These are phyloP conservation scores for Plasmodiophora brassicae DNA, from an alignment of 208 protist genomes.

Conservation along the genomic window DNA sequence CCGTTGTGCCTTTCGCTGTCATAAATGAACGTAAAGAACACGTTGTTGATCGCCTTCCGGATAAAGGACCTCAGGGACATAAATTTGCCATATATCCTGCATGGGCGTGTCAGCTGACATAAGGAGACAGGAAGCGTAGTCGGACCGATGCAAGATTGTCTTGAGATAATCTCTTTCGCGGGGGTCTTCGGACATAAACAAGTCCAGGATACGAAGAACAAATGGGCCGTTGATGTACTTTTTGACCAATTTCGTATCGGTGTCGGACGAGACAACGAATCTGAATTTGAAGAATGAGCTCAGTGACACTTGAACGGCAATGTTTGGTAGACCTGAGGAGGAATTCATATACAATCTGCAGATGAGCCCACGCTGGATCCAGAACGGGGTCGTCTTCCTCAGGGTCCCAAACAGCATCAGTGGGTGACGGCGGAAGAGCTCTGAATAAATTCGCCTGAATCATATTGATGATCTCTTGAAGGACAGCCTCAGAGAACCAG, in stretches of 20 bases:
- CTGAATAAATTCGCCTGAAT: constrained; percentile 37
- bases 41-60: constrained; percentile 57
- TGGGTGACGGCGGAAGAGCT: constrained; percentile 37
- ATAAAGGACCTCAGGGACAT: constrained; percentile 54
- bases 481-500: constrained; percentile 49
- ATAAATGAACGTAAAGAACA: constrained; percentile 59
- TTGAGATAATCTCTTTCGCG: constrained; percentile 66
- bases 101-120: neutral
- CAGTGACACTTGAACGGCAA: no score
- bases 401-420: constrained; percentile 34
- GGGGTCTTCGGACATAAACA: constrained; percentile 63
- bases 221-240: constrained; percentile 57
- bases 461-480: constrained; percentile 57
- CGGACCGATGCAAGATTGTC: constrained; percentile 55
- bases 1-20: constrained; percentile 57
- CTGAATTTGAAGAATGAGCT: neutral
- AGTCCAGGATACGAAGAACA: constrained; percentile 49
- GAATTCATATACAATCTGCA: constrained; percentile 63
- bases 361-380: constrained; percentile 54
- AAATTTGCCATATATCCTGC: constrained; percentile 39
- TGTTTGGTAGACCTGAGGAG: constrained; percentile 48
- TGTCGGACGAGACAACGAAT: constrained; percentile 59
- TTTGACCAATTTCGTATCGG: constrained; percentile 57
- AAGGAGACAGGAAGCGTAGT: constrained; percentile 42
- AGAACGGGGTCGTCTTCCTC: constrained; percentile 63